Percentiles rank a stretch among this genome's conserved stretches.
phyloP scores from a whole-genome alignment of 2,329 filamentous ascomycete genomes.

The Talaromyces amestolkiae region DNA sequence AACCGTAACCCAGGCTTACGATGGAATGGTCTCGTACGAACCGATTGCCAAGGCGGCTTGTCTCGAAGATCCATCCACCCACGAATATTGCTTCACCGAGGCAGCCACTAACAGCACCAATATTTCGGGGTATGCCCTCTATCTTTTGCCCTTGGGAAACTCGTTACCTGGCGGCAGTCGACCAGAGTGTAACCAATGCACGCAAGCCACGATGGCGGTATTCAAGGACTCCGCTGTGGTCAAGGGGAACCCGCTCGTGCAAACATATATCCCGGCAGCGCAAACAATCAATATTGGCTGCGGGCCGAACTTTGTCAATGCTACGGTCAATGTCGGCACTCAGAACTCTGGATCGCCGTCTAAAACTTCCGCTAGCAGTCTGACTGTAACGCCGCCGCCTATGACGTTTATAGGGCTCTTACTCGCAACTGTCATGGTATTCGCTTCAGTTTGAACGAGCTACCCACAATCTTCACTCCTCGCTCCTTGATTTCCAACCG shows the following conservation, averaged over 20 bases:
- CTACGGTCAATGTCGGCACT: constrained; percentile 39
- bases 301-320: constrained; percentile 55
- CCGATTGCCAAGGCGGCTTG: constrained; percentile 79
- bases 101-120: constrained; percentile 74
- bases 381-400: constrained; percentile 1
- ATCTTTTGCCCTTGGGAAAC: constrained; percentile 79
- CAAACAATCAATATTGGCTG: constrained; percentile 66
- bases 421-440: background rate
- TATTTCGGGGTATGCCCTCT: constrained; percentile 73
- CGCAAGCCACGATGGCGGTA: constrained; percentile 76
- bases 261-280: constrained; percentile 70
- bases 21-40: constrained; percentile 73
- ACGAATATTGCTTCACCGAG: constrained; percentile 75
- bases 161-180: constrained; percentile 63
- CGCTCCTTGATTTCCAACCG: background rate
- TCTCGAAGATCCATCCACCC: constrained; percentile 63
- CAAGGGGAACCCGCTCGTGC: constrained; percentile 62
- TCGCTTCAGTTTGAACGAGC: background rate
- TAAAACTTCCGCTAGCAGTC: background rate
- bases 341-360: constrained; percentile 17
- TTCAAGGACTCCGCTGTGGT: constrained; percentile 69
- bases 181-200: constrained; percentile 74
- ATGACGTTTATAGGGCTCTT: background rate
- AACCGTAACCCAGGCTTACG: constrained; percentile 70
- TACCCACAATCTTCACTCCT: background rate